Base-by-base conservation (phyloP, 1,139 yeast genomes). In the Pichia sp. region DNA sequence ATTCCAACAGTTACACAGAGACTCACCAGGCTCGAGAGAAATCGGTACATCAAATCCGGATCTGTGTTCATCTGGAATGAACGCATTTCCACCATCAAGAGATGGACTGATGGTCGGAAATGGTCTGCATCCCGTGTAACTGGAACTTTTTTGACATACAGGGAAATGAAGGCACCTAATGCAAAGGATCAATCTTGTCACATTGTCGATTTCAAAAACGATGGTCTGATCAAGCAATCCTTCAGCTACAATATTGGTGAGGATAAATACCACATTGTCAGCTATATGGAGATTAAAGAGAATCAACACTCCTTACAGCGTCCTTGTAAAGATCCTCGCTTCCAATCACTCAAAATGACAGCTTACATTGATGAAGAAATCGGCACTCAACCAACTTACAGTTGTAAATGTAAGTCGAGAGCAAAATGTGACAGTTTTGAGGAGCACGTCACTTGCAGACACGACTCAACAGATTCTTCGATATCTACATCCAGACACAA, bases 71-170 rank as follows among this genome's bases (percentile, higher is more conserved):
- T 77, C 4, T 80, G 87, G 87, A 78, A 75, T 51, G 87, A 80
- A 55, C 64, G 69, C 17, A 77, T 74, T 47, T 75, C 85, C 34
- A 82, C 78, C 14, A 79, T 80, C 77, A 69, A 76, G 45, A 60
- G 87, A 28, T 80, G 88, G 88, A 80, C 88, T 2, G 88, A 80
- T 50, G 85, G 87, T 25, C 68, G 69, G 45, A 64, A 71, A 27
- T 80, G 87, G 87, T 69, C 77, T 40, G 84, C 87, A 3, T 74
- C 83, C 0, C 64, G 85, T 45, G 86, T 80, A 3, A 67, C 72
- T 15, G 84, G 85, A 2, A 67, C 74, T 2, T 80, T 80, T 49
- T 59, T 80, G 30, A 70, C 76, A 6, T 80, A 80, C 54, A 67
- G 72, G 40, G 85, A 80, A 53, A 70, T 78, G 65, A 77, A 72